Evolutionary conservation across 106 monocot genomes (phyloP), one percentile per base, ranked within the genome.

Genomic region (Apostasia ramifera): DNA sequence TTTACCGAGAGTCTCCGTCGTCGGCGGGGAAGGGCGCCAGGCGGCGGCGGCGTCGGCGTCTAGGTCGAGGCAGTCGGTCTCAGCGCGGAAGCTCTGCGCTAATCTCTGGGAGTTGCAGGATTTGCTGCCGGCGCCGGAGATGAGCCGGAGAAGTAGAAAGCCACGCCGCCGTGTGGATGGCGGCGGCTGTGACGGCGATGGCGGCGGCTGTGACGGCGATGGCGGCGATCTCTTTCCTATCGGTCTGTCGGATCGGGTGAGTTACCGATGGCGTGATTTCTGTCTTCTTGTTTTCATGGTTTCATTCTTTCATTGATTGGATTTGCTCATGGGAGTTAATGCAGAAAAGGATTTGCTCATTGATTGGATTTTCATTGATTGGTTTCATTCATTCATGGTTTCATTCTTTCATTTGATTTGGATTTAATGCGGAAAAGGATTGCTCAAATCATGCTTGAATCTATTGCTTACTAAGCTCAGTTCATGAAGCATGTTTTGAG

Each of bases 11-110:
- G 11, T 40, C 40, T 52, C 26, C 65, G 5, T 43, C 62, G 55
- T 52, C 46, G 2, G 43, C 46, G 10, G 12, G 37, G 52, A 64
- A 42, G 42, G 39, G 61, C 55, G 45, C 54, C 57, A 11, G 57
- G 44, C 6, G 13, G 12, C 55, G 1, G 45, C 43, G 15, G 10
- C 52, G 7, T 52, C 52, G 7, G 4, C 52, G 7, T 4, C 52
- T 9, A 65, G 65, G 48, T 44, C 2, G 44, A 63, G 44, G 45
- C 3, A 45, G 44, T 61, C 56, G 40, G 66, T 66, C n/a, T 73
- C 73, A n/a, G 73, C 73, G 3, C 40, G 73, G 53, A 74, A 74
- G 74, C 74, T 74, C 11, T 66, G 66, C 8, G 74, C 74, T 26
- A 66, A 66, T 39, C 66, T 74, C 44, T 74, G 74, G 74, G 74